Base-by-base conservation (phyloP, 2,329 filamentous ascomycete genomes). In the Pleomassaria siparia region DNA sequence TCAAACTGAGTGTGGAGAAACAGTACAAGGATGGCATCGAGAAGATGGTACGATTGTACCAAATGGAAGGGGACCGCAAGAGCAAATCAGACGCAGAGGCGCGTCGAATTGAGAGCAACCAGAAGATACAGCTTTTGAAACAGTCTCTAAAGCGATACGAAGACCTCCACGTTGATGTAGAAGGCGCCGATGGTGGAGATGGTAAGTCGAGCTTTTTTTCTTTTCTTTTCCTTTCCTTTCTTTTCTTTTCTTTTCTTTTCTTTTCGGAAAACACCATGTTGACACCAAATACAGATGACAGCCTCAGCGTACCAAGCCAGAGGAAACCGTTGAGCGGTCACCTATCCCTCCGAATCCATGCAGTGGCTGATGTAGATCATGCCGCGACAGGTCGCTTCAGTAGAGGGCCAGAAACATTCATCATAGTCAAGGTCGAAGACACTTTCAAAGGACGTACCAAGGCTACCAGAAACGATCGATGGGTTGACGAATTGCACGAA, bases 1-100 rank as follows among this genome's bases (percentile, higher is more conserved):
- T 99, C 78, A 99, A 99, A 76, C 82, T 99, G 52, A 96, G 94
- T 58, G 94, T 99, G 22, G 94, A 99, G 72, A 95, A 96, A 70
- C 94, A 99, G 74, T 99, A 99, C 74, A 91, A 97, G 58, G 95
- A 95, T 66, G 94, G 94, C 53, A 94, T 99, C 60, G 94, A 99
- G 74, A 99, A 99, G 77, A 97, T 99, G 94, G 89, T 96, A 39
- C 90, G 94, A 70, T 79, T 99, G 28, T 99, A 99, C 69, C 86
- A 94, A 68, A 94, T 97, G 81, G 94, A 97, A 71, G 92, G 94
- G 24, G 94, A 99, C 69, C 86, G 91, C 60, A 96, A 96, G 78
- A 97, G 92, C 75, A 89, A 88, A 70, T 85, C 88, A 48, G 94
- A 99, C 72, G 94, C 94, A 33, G 91, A 95, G 61, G 89, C 87